These are phyloP conservation scores for Syzygium grande DNA, from an alignment of 345 rosid genomes.

Conservation along the genomic window DNA sequence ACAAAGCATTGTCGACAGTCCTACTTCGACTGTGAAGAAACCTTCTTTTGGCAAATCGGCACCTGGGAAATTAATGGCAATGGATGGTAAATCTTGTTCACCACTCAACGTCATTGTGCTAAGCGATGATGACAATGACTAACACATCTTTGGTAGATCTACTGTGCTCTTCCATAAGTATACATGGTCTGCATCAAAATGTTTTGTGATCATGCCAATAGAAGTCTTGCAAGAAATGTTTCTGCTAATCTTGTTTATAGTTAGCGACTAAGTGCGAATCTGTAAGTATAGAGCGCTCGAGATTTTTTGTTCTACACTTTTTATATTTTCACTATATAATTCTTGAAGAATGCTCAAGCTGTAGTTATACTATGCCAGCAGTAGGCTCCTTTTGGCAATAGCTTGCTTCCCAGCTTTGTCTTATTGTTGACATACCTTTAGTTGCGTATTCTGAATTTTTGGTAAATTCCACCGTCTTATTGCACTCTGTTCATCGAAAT, in stretches of 20 bases:
- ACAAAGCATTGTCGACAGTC: background rate
- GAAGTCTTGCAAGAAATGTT: background rate
- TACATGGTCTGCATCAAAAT: background rate
- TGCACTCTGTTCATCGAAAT: background rate
- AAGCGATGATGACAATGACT: constrained; percentile 2
- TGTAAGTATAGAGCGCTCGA: background rate
- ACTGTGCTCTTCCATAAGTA: background rate
- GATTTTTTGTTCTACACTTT: background rate
- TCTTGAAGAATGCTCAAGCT: background rate
- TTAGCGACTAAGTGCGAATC: background rate
- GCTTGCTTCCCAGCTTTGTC: background rate
- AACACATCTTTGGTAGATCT: background rate
- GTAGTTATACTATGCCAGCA: background rate
- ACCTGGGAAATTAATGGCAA: background rate
- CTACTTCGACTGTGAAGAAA: background rate
- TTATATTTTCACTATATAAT: background rate
- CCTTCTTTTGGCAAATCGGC: background rate
- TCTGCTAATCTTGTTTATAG: background rate
- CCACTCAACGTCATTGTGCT: background rate
- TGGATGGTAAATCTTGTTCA: background rate
- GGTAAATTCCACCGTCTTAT: background rate
- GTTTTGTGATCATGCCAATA: background rate
- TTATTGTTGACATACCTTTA: background rate
- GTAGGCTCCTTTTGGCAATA: background rate
- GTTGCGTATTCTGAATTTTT: background rate